phyloP scores from a whole-genome alignment of 768 basidiomycete genomes.

The Suillus brevipes region DNA sequence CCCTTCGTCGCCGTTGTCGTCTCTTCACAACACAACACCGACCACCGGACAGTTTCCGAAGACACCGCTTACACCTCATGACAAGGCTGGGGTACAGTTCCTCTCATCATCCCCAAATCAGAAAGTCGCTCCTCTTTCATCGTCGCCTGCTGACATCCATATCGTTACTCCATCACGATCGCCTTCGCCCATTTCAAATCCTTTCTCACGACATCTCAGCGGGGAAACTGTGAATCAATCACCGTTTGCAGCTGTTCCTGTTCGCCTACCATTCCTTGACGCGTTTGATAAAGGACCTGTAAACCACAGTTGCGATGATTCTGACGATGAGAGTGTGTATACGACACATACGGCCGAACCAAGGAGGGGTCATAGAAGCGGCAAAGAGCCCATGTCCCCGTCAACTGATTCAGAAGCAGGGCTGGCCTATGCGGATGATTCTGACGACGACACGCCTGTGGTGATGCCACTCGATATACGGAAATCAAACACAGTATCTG shows the following conservation, averaged over 20 bases:
- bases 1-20: slow-evolving; percentile 25
- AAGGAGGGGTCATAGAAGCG: slow-evolving; percentile 15
- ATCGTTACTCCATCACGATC: slow-evolving; percentile 31
- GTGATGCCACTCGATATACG: slow-evolving; percentile 29
- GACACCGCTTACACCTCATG: slow-evolving; percentile 20
- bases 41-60: slow-evolving; percentile 18
- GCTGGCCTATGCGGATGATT: slow-evolving; percentile 39
- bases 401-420: slow-evolving; percentile 32
- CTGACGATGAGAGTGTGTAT: slow-evolving; percentile 37
- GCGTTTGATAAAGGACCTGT: slow-evolving; percentile 35
- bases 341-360: slow-evolving; percentile 29
- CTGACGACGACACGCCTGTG: slow-evolving; percentile 35
- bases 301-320: slow-evolving; percentile 13
- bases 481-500: slow-evolving; percentile 17
- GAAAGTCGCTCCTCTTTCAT: slow-evolving; percentile 19
- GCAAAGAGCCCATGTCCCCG: slow-evolving; percentile 22
- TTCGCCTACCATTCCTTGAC: slow-evolving; percentile 58
- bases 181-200: slow-evolving; percentile 72
- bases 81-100: slow-evolving; percentile 11
- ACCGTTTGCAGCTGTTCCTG: slow-evolving; percentile 22
- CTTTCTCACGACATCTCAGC: slow-evolving; percentile 91
- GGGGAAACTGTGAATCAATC: slow-evolving; percentile 44
- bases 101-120: slow-evolving; percentile 13
- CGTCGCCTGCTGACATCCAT: slow-evolving; percentile 25
- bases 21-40: slow-evolving; percentile 15